A percentile compares a stretch with the other conserved stretches of the same genome.
These are phyloP conservation scores for Monosporascus ibericus DNA, from an alignment of 2,329 filamentous ascomycete genomes.

Conservation along the genomic window DNA sequence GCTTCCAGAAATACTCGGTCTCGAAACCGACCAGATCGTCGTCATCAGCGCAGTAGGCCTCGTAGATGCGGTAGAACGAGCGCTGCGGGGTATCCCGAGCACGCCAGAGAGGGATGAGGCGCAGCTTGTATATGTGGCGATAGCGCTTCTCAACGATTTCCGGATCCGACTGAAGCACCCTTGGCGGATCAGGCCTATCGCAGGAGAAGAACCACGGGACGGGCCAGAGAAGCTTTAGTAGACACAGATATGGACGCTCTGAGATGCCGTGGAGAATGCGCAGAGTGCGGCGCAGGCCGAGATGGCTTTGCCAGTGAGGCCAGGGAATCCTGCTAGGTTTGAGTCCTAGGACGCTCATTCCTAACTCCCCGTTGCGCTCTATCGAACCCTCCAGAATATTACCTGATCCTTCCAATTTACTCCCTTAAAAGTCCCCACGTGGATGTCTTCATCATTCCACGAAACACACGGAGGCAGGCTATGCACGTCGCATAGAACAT, in stretches of 20 bases:
- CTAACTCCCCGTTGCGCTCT: not conserved
- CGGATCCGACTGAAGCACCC: slow-evolving; percentile 1
- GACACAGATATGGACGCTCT: not conserved
- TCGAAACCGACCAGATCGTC: slow-evolving; percentile 18
- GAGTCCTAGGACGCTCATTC: not conserved
- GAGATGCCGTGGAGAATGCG: not conserved
- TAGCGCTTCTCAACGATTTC: slow-evolving; percentile 2
- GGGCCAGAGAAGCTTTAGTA: slow-evolving; percentile 3
- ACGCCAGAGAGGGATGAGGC: slow-evolving; percentile 8
- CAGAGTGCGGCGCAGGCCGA: not conserved
- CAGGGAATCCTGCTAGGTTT: not conserved
- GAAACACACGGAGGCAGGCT: not conserved
- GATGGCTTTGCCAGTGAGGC: not conserved
- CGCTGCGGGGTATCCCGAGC: slow-evolving; percentile 21
- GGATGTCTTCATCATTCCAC: not conserved
- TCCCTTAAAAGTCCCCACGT: not conserved
- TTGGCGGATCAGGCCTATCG: slow-evolving; percentile 1
- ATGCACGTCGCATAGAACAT: not conserved
- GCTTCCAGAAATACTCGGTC: slow-evolving; percentile 22
- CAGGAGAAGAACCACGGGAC: slow-evolving; percentile 4
- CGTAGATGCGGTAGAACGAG: slow-evolving; percentile 22
- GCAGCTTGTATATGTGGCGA: slow-evolving; percentile 5
- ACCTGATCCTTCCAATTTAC: not conserved
- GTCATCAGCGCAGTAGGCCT: slow-evolving; percentile 20
- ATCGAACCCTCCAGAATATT: not conserved